Evolutionary conservation across 2,329 filamentous ascomycete genomes (phyloP).

Genomic region (Fusarium siculi): DNA sequence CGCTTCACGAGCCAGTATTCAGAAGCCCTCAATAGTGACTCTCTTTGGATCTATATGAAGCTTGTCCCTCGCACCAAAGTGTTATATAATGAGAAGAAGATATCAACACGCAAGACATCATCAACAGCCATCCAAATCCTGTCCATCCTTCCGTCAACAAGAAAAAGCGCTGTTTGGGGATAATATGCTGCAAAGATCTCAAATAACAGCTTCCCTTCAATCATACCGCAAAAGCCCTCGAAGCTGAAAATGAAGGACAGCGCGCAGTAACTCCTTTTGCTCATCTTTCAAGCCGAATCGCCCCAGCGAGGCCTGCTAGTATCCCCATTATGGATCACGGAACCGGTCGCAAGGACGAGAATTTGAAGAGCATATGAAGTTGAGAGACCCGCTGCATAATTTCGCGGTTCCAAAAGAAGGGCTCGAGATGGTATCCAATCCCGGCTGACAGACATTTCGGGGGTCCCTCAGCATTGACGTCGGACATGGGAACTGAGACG

Average conservation of each 20-base stretch:
- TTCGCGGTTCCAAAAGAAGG: neutral
- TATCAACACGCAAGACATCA: neutral
- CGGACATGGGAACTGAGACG: neutral
- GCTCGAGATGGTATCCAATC: neutral
- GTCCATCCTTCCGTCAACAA: neutral
- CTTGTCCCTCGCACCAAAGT: neutral
- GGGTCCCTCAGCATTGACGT: neutral
- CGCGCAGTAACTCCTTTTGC: neutral
- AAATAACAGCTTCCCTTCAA: neutral
- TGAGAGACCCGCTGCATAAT: neutral
- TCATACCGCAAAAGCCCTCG: accelerated
- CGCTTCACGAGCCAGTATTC: neutral
- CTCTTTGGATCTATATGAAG: accelerated
- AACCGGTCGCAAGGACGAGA: neutral
- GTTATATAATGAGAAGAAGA: neutral
- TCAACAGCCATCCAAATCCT: neutral
- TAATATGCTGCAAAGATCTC: neutral
- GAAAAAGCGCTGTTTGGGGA: neutral
- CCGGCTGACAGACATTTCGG: neutral
- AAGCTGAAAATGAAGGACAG: neutral
- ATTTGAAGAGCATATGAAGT: neutral
- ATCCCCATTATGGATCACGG: neutral
- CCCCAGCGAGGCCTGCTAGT: accelerated
- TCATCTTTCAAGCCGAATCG: neutral
- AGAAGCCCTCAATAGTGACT: neutral